These are phyloP conservation scores for Russula sp. DNA, from an alignment of 768 basidiomycete genomes.

Conservation along the genomic window DNA sequence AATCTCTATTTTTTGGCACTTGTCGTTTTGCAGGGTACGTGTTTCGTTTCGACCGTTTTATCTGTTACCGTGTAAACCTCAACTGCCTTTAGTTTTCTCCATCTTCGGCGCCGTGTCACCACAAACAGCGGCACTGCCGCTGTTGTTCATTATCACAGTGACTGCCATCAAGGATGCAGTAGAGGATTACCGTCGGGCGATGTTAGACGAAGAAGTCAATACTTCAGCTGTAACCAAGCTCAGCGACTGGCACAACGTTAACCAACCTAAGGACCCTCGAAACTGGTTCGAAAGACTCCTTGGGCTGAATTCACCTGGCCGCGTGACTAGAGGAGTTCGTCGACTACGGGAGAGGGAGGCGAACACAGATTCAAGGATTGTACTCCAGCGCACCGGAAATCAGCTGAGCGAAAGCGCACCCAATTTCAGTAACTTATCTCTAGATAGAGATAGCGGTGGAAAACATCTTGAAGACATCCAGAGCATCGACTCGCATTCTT, in stretches of 20 bases:
- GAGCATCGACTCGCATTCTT: slow-evolving; percentile 25
- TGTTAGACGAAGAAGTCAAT: slow-evolving; percentile 90
- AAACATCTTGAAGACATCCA: slow-evolving; percentile 30
- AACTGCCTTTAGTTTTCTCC: slow-evolving; percentile 57
- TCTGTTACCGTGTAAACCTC: slow-evolving; percentile 6
- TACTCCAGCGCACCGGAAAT: slow-evolving; percentile 43
- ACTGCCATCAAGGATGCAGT: slow-evolving; percentile 95
- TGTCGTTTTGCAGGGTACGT: slow-evolving; percentile 69
- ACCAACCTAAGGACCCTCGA: slow-evolving; percentile 72
- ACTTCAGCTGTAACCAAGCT: slow-evolving; percentile 89
- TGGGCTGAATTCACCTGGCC: slow-evolving; percentile 61
- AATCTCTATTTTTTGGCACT: slow-evolving; percentile 87
- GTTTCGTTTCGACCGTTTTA: background rate
- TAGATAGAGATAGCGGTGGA: slow-evolving; percentile 15
- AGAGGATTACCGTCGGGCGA: slow-evolving; percentile 89
- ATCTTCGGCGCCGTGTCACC: slow-evolving; percentile 86
- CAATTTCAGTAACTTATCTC: slow-evolving; percentile 28
- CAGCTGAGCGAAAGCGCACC: slow-evolving; percentile 21
- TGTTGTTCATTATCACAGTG: slow-evolving; percentile 78
- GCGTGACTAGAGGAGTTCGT: slow-evolving; percentile 76
- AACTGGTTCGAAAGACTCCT: slow-evolving; percentile 70
- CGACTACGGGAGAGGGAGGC: slow-evolving; percentile 78
- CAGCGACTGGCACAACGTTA: slow-evolving; percentile 84
- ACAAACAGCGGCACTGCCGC: slow-evolving; percentile 73
- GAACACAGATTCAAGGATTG: slow-evolving; percentile 52